Evolutionary conservation across 345 rosid species (phyloP).

Genomic region (Syzygium jambos): DNA sequence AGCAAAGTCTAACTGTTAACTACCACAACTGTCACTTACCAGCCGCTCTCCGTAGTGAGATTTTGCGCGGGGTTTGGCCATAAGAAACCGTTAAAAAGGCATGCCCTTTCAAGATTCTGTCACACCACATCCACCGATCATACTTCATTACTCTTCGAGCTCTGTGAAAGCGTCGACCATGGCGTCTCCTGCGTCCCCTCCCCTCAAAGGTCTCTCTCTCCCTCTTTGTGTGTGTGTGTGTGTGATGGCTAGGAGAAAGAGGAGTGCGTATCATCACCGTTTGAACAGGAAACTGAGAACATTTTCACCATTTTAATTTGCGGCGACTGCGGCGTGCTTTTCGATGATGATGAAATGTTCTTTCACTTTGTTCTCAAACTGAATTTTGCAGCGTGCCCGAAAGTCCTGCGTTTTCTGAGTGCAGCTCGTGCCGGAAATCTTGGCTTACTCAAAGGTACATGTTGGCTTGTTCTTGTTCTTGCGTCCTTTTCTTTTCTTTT

Average conservation of each 20-base stretch:
- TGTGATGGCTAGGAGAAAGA: not conserved
- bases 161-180: conserved; percentile 11
- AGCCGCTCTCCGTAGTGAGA: not conserved
- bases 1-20: not conserved
- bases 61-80: not conserved
- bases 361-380: not conserved
- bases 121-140: not conserved
- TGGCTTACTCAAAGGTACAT: conserved; percentile 75
- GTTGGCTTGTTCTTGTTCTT: not conserved
- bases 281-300: not conserved
- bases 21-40: not conserved
- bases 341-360: not conserved
- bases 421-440: conserved; percentile 65
- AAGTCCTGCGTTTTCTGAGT: conserved; percentile 52
- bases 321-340: not conserved
- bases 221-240: not conserved
- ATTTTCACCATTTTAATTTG: not conserved
- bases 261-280: not conserved
- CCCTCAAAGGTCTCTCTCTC: conserved; percentile 59
- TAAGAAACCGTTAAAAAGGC: not conserved
- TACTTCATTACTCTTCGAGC: not conserved
- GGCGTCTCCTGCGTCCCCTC: conserved; percentile 72
- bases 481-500: not conserved
- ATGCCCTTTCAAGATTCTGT: not conserved
- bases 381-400: conserved; percentile 41